Conservation (phyloP, 768 basidiomycete genomes). For the Russula griseocarnosa region DNA sequence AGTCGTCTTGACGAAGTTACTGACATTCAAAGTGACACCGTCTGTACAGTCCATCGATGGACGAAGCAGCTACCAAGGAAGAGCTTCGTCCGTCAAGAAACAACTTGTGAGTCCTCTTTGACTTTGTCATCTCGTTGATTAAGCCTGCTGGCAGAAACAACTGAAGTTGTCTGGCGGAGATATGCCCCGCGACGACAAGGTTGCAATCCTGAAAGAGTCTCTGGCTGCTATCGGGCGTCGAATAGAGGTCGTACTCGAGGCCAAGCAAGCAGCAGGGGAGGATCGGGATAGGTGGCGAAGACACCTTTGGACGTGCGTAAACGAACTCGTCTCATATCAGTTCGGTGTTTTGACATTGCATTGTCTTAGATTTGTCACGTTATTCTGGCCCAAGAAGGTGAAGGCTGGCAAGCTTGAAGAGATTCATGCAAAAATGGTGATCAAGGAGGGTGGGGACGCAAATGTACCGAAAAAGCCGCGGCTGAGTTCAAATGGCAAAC, state of each 20-base stretch:
- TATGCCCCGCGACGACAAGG: slow-evolving; percentile 93
- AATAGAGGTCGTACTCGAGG: slow-evolving; percentile 76
- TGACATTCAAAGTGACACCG: slow-evolving; percentile 20
- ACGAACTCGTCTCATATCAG: not conserved
- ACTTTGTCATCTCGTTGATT: slow-evolving; percentile 8
- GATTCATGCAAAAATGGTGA: slow-evolving; percentile 94
- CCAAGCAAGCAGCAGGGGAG: slow-evolving; percentile 74
- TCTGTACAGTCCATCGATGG: slow-evolving; percentile 80
- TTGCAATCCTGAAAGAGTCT: slow-evolving; percentile 92
- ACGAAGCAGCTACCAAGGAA: slow-evolving; percentile 88
- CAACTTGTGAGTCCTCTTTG: slow-evolving; percentile 61
- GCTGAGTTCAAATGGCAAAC: slow-evolving; percentile 44
- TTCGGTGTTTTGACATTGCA: slow-evolving; percentile 11
- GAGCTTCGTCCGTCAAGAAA: slow-evolving; percentile 95
- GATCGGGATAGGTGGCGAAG: slow-evolving; percentile 84
- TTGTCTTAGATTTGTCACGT: slow-evolving; percentile 72
- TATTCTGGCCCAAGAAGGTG: slow-evolving; percentile 98
- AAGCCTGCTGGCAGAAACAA: slow-evolving; percentile 65
- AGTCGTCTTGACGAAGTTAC: slow-evolving; percentile 33
- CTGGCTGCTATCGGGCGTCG: slow-evolving; percentile 89
- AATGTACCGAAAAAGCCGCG: slow-evolving; percentile 58
- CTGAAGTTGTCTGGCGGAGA: slow-evolving; percentile 90
- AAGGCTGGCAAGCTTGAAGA: slow-evolving; percentile 90
- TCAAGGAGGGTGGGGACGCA: slow-evolving; percentile 65
- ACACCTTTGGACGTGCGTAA: slow-evolving; percentile 93